Conservation (phyloP, 2,329 filamentous ascomycete genomes). For the Capronia epimyces region DNA sequence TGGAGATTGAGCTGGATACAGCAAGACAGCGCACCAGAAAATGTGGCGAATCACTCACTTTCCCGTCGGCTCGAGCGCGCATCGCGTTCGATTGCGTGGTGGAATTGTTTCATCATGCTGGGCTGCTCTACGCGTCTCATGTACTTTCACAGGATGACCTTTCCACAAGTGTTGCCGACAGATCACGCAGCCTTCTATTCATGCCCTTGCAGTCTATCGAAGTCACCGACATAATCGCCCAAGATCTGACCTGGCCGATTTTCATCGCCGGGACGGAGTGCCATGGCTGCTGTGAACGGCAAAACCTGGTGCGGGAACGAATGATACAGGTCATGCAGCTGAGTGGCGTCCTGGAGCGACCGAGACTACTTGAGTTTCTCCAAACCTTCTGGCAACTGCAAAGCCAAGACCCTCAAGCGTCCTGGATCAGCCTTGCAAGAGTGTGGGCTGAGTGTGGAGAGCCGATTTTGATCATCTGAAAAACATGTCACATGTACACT, state of each 20-base stretch:
- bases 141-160: slow-evolving; percentile 9
- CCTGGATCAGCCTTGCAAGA: slow-evolving; percentile 20
- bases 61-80: not conserved
- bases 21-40: not conserved
- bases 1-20: not conserved
- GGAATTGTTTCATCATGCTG: slow-evolving; percentile 31
- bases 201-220: not conserved
- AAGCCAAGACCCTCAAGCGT: not conserved
- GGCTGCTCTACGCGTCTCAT: slow-evolving; percentile 29
- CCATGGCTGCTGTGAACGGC: slow-evolving; percentile 6
- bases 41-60: not conserved
- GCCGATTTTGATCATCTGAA: slow-evolving; percentile 22
- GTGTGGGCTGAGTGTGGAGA: slow-evolving; percentile 7
- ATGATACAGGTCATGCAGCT: slow-evolving; percentile 15
- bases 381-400: slow-evolving; percentile 15
- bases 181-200: not conserved
- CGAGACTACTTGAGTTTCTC: slow-evolving; percentile 21
- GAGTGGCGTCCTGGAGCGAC: slow-evolving; percentile 10
- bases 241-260: slow-evolving; percentile 31
- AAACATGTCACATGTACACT: slow-evolving; percentile 10
- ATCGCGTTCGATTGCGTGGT: slow-evolving; percentile 27
- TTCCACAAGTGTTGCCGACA: not conserved
- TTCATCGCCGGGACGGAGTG: slow-evolving; percentile 31
- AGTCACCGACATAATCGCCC: slow-evolving; percentile 21
- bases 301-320: slow-evolving; percentile 11